These are phyloP conservation scores for Dictyostelium purpureum DNA, from an alignment of 78 protist genomes.

Conservation along the genomic window DNA sequence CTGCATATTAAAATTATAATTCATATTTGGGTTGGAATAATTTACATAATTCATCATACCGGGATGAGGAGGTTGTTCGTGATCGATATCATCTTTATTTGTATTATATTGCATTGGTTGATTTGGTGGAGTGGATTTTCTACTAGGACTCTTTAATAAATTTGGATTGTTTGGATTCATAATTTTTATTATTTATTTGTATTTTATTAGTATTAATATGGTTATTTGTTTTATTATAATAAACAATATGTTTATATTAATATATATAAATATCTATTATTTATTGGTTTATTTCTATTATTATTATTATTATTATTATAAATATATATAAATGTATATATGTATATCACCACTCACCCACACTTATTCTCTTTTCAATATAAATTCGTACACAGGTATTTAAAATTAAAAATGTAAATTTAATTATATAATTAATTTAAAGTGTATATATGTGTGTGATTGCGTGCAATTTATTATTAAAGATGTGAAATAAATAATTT, in stretches of 20 bases:
- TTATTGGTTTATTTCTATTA: neutral
- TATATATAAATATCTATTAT: neutral
- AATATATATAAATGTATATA: too few species aligned
- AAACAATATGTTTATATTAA: too few species aligned
- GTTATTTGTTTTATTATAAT: too few species aligned
- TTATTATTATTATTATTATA: too few species aligned
- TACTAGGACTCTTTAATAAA: neutral
- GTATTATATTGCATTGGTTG: too few species aligned
- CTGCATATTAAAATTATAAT: slow-evolving; percentile 16
- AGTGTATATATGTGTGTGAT: too few species aligned
- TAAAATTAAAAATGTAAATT: too few species aligned
- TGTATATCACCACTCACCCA: neutral
- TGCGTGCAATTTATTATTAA: too few species aligned
- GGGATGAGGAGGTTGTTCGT: neutral
- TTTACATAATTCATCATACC: slow-evolving; percentile 20
- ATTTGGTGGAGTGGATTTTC: neutral
- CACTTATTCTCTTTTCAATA: neutral
- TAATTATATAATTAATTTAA: too few species aligned
- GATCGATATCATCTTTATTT: slow-evolving; percentile 3
- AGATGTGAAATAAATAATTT: neutral
- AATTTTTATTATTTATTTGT: too few species aligned
- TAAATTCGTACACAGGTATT: neutral
- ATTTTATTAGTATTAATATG: too few species aligned
- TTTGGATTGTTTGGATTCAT: neutral
- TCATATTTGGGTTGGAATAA: slow-evolving; percentile 11